Conservation (phyloP, 1,139 yeast species). For the Scheffersomyces stambukii region DNA sequence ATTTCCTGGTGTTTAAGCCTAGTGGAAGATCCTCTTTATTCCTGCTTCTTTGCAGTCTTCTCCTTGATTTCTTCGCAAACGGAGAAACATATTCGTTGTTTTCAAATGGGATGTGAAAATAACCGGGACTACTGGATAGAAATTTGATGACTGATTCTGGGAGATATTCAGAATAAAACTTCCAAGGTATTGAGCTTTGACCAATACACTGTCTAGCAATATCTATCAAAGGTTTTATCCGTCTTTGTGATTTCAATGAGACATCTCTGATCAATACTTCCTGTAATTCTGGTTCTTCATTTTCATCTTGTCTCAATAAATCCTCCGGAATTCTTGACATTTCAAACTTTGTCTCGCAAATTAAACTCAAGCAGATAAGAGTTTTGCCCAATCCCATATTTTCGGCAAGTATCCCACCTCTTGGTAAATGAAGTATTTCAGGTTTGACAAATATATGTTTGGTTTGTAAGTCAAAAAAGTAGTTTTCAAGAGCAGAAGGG, state of each 20-base stretch:
- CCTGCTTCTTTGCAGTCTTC: conserved; percentile 12
- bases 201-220: conserved; percentile 41
- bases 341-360: conserved; percentile 53
- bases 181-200: conserved; percentile 56
- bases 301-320: conserved; percentile 16
- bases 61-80: conserved; percentile 17
- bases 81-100: conserved; percentile 15
- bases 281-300: conserved; percentile 8
- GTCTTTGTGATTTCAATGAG: background rate
- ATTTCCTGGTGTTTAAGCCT: conserved; percentile 19
- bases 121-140: conserved; percentile 40
- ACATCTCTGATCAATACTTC: conserved; percentile 2
- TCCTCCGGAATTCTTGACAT: conserved; percentile 43
- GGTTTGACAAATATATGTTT: conserved; percentile 29
- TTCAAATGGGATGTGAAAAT: conserved; percentile 19
- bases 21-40: conserved; percentile 6
- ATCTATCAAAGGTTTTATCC: conserved; percentile 24
- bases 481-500: conserved; percentile 12
- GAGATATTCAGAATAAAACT: conserved; percentile 34
- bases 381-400: conserved; percentile 80
- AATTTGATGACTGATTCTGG: conserved; percentile 38
- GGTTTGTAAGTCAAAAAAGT: conserved; percentile 32
- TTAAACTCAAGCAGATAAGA: conserved; percentile 57
- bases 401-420: conserved; percentile 71
- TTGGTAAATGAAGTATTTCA: conserved; percentile 40